These are phyloP conservation scores for Kwoniella shandongensis DNA, from an alignment of 768 basidiomycete species.

Conservation along the genomic window DNA sequence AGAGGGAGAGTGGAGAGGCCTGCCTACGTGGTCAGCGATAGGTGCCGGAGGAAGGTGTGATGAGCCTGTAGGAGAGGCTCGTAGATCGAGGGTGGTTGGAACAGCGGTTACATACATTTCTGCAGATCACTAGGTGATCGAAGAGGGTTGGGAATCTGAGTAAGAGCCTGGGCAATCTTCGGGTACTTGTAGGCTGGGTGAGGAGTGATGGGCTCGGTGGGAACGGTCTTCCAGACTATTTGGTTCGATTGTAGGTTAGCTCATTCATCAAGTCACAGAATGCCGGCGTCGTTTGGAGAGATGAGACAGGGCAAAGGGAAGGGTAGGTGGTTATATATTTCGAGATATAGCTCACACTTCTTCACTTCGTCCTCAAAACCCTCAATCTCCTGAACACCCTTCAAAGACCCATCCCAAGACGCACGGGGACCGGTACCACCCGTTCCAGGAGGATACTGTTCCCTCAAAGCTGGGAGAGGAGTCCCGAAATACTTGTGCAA, in stretches of 20 bases:
- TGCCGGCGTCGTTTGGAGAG: too few relatives aligned
- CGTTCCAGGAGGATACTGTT: constrained; percentile 51
- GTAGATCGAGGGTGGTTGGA: not conserved
- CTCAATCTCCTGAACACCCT: constrained; percentile 46
- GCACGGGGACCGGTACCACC: constrained; percentile 41
- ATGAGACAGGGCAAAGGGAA: too few relatives aligned
- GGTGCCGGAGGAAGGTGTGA: not conserved
- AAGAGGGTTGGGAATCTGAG: constrained; percentile 38
- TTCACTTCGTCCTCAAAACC: constrained; percentile 43
- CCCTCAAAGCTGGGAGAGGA: constrained; percentile 44
- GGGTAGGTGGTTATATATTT: too few relatives aligned
- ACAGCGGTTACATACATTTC: constrained; percentile 49
- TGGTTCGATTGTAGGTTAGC: not conserved
- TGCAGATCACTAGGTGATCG: constrained; percentile 49
- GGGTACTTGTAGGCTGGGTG: constrained; percentile 54
- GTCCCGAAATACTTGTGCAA: constrained; percentile 47
- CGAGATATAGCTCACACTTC: constrained; percentile 46
- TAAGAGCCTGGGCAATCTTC: constrained; percentile 42
- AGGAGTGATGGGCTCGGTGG: constrained; percentile 40
- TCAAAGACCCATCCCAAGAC: constrained; percentile 42
- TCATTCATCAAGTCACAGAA: too few relatives aligned
- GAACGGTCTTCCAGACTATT: constrained; percentile 47
- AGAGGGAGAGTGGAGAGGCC: constrained; percentile 48
- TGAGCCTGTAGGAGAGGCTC: not conserved
- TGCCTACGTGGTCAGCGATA: constrained; percentile 5